phyloP scores from a whole-genome alignment of 2,329 filamentous ascomycete genomes.

The Aureobasidium namibiae region DNA sequence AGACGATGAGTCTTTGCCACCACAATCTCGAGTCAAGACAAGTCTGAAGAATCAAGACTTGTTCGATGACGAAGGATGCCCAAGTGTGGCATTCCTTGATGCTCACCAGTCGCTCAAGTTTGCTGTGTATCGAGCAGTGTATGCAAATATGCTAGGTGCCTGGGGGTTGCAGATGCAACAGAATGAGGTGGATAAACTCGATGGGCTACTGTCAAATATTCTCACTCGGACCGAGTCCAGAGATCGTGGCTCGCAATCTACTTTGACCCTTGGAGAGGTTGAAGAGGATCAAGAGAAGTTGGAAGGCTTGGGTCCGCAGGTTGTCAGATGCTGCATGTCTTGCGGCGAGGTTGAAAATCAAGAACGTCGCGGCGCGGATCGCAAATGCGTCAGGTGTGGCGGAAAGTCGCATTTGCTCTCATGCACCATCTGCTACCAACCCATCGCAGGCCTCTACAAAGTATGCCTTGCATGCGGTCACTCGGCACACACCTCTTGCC shows the following conservation, averaged over 20 bases:
- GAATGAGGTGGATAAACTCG: slow-evolving; percentile 52
- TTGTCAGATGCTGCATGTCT: slow-evolving; percentile 13
- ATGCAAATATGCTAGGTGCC: slow-evolving; percentile 50
- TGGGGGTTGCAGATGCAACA: slow-evolving; percentile 49
- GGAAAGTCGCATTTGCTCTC: slow-evolving; percentile 3
- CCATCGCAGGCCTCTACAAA: slow-evolving; percentile 15
- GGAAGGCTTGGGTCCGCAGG: background rate
- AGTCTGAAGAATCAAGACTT: slow-evolving; percentile 48
- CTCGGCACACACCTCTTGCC: slow-evolving; percentile 14
- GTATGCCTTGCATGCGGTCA: slow-evolving; percentile 16
- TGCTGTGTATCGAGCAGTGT: slow-evolving; percentile 46
- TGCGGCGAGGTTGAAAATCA: slow-evolving; percentile 4
- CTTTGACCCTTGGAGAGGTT: slow-evolving; percentile 9
- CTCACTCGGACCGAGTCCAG: slow-evolving; percentile 20
- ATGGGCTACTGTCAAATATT: slow-evolving; percentile 29
- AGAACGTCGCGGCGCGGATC: background rate
- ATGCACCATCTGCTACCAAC: slow-evolving; percentile 15
- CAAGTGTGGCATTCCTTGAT: slow-evolving; percentile 42
- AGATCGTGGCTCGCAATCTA: slow-evolving; percentile 11
- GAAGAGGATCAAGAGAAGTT: background rate
- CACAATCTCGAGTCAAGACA: slow-evolving; percentile 37
- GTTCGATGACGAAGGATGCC: slow-evolving; percentile 46
- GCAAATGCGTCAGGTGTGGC: slow-evolving; percentile 10
- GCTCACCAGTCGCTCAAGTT: slow-evolving; percentile 40
- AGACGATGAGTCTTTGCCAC: slow-evolving; percentile 27